Percentiles rank a stretch among this genome's conserved stretches.
Conservation (phyloP, 2,329 filamentous ascomycete species). For the Penicillium sp. region DNA sequence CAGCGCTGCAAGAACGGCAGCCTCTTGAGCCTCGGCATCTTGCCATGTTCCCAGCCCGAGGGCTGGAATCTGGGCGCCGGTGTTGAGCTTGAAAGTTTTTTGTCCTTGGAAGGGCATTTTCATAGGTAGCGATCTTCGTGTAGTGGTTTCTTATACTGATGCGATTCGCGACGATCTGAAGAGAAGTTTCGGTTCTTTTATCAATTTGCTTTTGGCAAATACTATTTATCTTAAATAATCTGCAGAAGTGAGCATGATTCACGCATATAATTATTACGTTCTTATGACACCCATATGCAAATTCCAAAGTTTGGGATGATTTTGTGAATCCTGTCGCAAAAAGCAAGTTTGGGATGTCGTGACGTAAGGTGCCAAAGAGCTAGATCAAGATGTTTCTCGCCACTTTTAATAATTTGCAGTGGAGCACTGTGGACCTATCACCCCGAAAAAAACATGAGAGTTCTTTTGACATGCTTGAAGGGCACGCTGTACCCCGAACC, state of each 20-base stretch:
- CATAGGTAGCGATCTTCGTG: no score
- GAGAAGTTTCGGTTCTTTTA: not conserved
- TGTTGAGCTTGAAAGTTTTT: conserved; percentile 42
- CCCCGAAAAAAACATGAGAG: not conserved
- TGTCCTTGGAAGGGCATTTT: conserved; percentile 3
- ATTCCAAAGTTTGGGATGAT: not conserved
- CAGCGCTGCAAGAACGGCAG: conserved; percentile 47
- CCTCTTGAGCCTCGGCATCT: conserved; percentile 50
- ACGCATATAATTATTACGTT: not conserved
- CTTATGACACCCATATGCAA: not conserved
- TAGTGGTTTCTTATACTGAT: not conserved
- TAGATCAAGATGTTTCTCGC: not conserved
- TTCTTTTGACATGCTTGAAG: no score
- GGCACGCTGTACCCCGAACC: no score
- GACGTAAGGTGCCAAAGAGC: not conserved
- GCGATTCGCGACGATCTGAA: not conserved
- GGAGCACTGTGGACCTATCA: not conserved
- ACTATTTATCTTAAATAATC: not conserved
- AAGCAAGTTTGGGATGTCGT: not conserved
- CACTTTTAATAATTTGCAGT: not conserved
- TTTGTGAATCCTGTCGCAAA: not conserved
- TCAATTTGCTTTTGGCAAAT: not conserved
- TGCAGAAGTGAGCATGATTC: not conserved
- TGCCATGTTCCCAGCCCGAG: conserved; percentile 55
- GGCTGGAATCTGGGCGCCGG: conserved; percentile 45